These are phyloP conservation scores for Pelagomonas calceolata DNA, from an alignment of 108 stramenopile genomes.

Conservation along the genomic window DNA sequence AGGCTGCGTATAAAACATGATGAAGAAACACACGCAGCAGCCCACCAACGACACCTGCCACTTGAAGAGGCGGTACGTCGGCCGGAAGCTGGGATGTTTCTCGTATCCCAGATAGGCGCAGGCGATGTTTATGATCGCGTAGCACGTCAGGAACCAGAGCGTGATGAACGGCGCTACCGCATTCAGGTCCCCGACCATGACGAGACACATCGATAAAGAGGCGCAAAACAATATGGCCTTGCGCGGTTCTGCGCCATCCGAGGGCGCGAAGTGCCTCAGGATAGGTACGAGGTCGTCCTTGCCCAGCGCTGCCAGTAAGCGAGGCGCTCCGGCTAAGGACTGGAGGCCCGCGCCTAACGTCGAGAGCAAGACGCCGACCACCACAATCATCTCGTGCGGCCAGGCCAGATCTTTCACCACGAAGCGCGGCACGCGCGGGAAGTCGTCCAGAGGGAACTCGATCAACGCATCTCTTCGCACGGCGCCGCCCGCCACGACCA, in stretches of 20 bases:
- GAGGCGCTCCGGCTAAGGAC: constrained; percentile 38
- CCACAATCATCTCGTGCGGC: constrained; percentile 30
- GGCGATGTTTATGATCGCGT: constrained; percentile 39
- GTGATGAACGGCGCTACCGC: constrained; percentile 45
- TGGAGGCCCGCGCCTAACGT: constrained; percentile 41
- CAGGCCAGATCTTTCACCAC: constrained; percentile 22
- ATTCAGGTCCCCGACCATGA: constrained; percentile 33
- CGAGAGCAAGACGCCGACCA: constrained; percentile 33
- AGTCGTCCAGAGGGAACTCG: constrained; percentile 23
- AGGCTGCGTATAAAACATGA: constrained; percentile 39
- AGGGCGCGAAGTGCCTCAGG: constrained; percentile 17
- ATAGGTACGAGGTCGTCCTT: constrained; percentile 31
- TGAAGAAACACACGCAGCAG: constrained; percentile 26
- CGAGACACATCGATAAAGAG: no score
- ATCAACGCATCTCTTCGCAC: constrained; percentile 22
- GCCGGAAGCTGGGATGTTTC: constrained; percentile 35
- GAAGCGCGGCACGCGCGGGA: no score
- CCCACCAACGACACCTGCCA: constrained; percentile 31
- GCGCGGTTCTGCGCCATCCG: constrained; percentile 9
- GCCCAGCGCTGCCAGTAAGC: constrained; percentile 39
- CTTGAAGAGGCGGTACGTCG: constrained; percentile 33
- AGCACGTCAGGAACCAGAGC: constrained; percentile 39
- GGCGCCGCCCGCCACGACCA: constrained; percentile 11
- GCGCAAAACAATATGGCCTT: neutral
- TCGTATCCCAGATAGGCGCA: constrained; percentile 34